Evolutionary conservation across 1,139 yeast genomes (phyloP).

Genomic region (Geotrichum carabidarum): DNA sequence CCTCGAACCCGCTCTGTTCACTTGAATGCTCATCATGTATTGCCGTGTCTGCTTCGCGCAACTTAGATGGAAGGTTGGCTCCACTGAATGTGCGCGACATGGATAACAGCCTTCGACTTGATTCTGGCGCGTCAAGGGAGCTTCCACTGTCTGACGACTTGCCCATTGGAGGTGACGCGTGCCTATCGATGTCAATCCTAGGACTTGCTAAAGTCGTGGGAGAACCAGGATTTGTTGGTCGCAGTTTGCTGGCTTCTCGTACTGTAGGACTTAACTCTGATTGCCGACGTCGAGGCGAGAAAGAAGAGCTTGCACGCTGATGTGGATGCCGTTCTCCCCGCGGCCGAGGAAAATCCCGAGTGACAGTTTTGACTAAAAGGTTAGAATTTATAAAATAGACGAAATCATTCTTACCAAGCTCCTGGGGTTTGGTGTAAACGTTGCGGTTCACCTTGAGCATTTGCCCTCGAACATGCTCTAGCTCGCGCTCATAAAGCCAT

Average conservation of each 20-base stretch:
- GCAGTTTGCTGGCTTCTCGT: not conserved
- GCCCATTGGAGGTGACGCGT: not conserved
- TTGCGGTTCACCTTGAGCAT: conserved; percentile 31
- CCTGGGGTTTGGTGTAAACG: conserved; percentile 11
- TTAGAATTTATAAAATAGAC: not conserved
- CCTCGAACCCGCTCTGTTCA: conserved; percentile 7
- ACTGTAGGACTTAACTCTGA: not conserved
- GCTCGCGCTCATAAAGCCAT: conserved; percentile 45
- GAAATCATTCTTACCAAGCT: conserved; percentile 6
- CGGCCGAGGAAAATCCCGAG: not conserved
- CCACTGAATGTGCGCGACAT: conserved; percentile 20
- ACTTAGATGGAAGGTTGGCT: conserved; percentile 2
- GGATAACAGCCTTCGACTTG: conserved; percentile 20
- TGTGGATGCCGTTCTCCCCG: not conserved
- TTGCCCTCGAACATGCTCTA: conserved; percentile 39
- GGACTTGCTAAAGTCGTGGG: conserved; percentile 2
- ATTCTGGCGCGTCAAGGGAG: not conserved
- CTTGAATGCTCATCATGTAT: not conserved
- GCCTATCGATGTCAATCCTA: not conserved
- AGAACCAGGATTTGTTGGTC: not conserved
- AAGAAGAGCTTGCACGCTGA: conserved; percentile 15
- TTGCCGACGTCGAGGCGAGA: conserved; percentile 11
- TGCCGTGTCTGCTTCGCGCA: conserved; percentile 5
- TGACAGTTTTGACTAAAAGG: not conserved
- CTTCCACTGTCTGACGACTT: conserved; percentile 2